Evolutionary conservation across 2,329 filamentous ascomycete species (phyloP), one percentile per base, ranked within the genome.

Genomic region (Stagonosporopsis tanaceti): DNA sequence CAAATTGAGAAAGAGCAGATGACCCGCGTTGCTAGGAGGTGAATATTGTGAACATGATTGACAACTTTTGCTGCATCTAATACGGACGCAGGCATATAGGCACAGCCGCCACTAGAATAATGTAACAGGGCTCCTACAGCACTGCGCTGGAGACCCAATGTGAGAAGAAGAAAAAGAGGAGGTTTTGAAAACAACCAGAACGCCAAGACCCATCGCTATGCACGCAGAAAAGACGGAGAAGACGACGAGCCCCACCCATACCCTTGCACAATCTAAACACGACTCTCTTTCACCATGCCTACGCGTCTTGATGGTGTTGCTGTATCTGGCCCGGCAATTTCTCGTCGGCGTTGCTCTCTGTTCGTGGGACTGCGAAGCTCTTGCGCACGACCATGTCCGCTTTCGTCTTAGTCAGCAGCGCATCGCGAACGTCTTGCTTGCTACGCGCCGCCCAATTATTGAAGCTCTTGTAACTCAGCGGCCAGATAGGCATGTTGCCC

Each of bases 401-500:
- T 61, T 67, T 73, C 8, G 73, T 76, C 73, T 79, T 80, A 0
- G 74, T 76, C 68, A 76, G 76, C 48, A 81, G 60, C 46, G 78
- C 78, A 52, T 79, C 76, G 17, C 79, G 69, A 28, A 81, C 79
- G 42, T 80, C 77, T 50, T 76, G 65, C 57, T 78, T 76, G 48
- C 65, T 74, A 30, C 73, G 63, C 2, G 48, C 32, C 40, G 70
- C 66, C 79, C 78, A 80, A 42, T 61, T 67, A 12, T 70, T 66
- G 60, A 72, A 80, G 57, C 72, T 76, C 65, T 76, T 76, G 28
- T 73, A 66, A 63, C 75, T 78, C n/a, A 87, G 76, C 1, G 86
- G 86, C 73, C 82, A 87, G 42, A 89, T 73, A 1, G 85, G 82
- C 71, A 83, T 79, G 70, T 87, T 86, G 22, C 77, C 71, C 0